Evolutionary conservation across 2,329 filamentous ascomycete genomes (phyloP), one percentile per base, ranked within the genome.

Genomic region (Phialemonium atrogriseum): DNA sequence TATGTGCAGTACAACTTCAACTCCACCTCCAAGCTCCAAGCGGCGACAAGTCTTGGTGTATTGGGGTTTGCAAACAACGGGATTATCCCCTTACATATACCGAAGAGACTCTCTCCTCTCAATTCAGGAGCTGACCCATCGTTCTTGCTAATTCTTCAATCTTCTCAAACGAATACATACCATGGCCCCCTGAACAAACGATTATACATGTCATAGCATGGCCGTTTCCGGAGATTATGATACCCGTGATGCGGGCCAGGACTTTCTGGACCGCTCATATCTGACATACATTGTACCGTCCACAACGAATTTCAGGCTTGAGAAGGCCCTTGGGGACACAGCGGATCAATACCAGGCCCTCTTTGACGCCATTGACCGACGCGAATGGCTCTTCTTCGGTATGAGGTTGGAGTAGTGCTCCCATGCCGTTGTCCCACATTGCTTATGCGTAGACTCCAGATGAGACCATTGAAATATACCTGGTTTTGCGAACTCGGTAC

Each of bases 331-430:
- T 34, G 58, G 55, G 32, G 52, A 59, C 25, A 53, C 55, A 4
- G 54, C 59, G 9, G 59, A 56, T 41, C 63, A 58, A 33, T 58
- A 45, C 39, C 52, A 61, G 41, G 60, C 59, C 43, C 58, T 63
- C 39, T 64, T 80, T 24, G 66, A 74, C 31, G 68, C 68, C 12
- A 66, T 85, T 47, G 59, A 71, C 25, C 70, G 75, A 45, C 68
- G 82, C 42, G 68, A 80, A 23, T 67, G 69, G 33, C 61, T 88
- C 23, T 81, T 84, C 50, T 85, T 87, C 49, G 83, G 83, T 86
- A 64, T 44, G 71, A 55, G 33, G 37, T 44, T 44, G 37, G 34
- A 40, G 37, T 33, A 30, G 37, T 35, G 44, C 46, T 42, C 40
- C 43, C 47, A 43, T 43, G 39, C 49, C 42, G 42, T 41, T 49